Evolutionary conservation across 2,329 filamentous ascomycete species (phyloP), one percentile per base, ranked within the genome.

Genomic region (Pseudogymnoascus sp.): DNA sequence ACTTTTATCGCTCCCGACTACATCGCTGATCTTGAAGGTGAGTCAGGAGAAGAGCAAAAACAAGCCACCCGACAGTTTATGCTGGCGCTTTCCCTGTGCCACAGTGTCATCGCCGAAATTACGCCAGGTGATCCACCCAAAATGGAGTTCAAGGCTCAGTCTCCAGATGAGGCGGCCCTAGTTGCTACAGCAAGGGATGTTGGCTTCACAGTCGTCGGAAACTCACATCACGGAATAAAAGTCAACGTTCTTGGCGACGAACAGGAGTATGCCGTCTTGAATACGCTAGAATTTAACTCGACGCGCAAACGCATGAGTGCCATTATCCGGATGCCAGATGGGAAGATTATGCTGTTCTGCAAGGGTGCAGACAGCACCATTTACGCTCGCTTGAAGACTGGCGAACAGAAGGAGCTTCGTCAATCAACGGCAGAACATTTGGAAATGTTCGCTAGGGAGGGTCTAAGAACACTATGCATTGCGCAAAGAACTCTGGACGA

Each of bases 341-440:
- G 90, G 42, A 87, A 83, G 64, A 97, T 99, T 66, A 82, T 94
- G 62, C 82, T 99, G 0, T 96, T 95, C 76, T 99, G 94, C 80
- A 99, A 99, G 77, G 94, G 94, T 67, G 94, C 94, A 35, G 94
- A 99, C 74, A 97, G 91, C 71, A 89, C 97, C 70, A 97, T 99
- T 67, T 99, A 97, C 75, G 92, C 92, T 6, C 89, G 94, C 5
- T 80, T 99, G 65, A 90, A 87, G 76, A 85, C 84, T 66, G 92
- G 92, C 59, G 87, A 96, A 74, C 94, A 99, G 76, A 81, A 85
- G 65, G 89, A 96, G 71, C 82, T 99, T 62, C 85, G 94, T 66
- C 84, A 85, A 69, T 82, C 83, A 16, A 99, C 95, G 1, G 94
- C 92, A 2, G 91, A 97, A 69, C 94, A 99, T 72, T 83, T 99